Conservation (phyloP, 179 eudicot genomes). For the Drosera spatulata region DNA sequence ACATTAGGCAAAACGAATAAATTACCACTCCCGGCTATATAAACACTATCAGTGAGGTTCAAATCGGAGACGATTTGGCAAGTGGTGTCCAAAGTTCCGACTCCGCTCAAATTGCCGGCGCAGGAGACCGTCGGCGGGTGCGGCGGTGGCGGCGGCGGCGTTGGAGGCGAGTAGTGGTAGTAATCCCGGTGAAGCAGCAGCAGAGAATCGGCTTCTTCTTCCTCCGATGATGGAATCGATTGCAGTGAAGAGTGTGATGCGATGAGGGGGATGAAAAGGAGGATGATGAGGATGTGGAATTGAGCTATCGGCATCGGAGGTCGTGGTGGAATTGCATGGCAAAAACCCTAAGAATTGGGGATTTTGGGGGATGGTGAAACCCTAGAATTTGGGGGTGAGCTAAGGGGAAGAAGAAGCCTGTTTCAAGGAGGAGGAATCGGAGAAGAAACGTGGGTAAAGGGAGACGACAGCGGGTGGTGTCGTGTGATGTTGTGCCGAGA, state of each 20-base stretch:
- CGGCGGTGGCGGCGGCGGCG: constrained; percentile 68
- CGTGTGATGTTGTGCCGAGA: too few relatives aligned
- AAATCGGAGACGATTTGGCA: constrained; percentile 57
- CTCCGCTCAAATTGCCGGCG: constrained; percentile 65
- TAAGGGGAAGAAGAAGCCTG: background rate
- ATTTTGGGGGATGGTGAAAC: constrained; percentile 1
- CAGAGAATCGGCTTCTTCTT: constrained; percentile 6
- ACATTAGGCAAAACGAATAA: constrained; percentile 60
- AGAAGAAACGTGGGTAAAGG: too few relatives aligned
- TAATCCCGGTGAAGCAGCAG: constrained; percentile 1
- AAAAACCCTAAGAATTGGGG: constrained; percentile 1
- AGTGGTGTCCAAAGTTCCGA: constrained; percentile 56
- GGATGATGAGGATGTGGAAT: background rate
- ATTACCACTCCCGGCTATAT: constrained; percentile 62
- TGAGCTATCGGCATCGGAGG: constrained; percentile 8
- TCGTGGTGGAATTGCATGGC: background rate
- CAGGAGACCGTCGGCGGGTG: constrained; percentile 66
- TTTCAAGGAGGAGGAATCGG: too few relatives aligned
- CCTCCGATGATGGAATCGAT: constrained; percentile 1
- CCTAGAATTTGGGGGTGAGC: constrained; percentile 12
- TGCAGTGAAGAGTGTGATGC: background rate
- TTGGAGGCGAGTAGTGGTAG: constrained; percentile 69
- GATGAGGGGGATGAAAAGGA: constrained; percentile 2
- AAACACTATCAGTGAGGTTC: constrained; percentile 68
- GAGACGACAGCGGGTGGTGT: too few relatives aligned